Evolutionary conservation across 2,329 filamentous ascomycete species (phyloP).

Genomic region (Calcarisporium arbuscula): DNA sequence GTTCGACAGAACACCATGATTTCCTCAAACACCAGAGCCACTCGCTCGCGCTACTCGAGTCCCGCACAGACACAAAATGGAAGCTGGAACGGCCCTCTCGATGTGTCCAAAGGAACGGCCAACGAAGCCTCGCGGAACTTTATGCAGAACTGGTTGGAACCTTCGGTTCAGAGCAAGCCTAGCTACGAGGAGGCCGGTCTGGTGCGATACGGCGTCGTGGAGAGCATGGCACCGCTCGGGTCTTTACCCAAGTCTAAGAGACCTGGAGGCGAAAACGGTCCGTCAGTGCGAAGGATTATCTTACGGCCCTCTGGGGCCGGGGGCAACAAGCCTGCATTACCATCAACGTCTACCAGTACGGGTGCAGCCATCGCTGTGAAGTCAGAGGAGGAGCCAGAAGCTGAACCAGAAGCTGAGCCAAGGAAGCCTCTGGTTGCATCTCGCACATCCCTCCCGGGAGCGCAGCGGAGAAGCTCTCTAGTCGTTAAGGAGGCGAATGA

Average conservation of each 20-base stretch:
- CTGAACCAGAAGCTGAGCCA: neutral
- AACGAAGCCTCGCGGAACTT: constrained; percentile 38
- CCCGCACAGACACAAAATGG: constrained; percentile 33
- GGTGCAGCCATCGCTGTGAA: constrained; percentile 13
- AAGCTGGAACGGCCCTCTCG: constrained; percentile 24
- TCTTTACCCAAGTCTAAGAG: constrained; percentile 55
- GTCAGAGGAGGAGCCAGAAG: constrained; percentile 16
- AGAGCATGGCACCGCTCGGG: constrained; percentile 79
- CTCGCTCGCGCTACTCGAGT: constrained; percentile 53
- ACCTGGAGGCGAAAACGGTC: constrained; percentile 20
- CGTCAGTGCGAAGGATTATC: constrained; percentile 37
- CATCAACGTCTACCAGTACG: constrained; percentile 17
- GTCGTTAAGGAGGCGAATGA: constrained; percentile 28
- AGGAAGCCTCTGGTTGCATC: neutral
- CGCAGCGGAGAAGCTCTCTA: constrained; percentile 14
- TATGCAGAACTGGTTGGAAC: constrained; percentile 54
- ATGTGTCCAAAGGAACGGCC: constrained; percentile 28
- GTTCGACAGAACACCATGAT: constrained; percentile 22
- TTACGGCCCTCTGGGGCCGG: constrained; percentile 31
- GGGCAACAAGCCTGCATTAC: constrained; percentile 13
- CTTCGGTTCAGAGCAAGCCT: constrained; percentile 51
- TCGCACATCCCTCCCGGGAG: no score
- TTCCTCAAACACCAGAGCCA: constrained; percentile 39
- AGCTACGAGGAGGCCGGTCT: constrained; percentile 77
- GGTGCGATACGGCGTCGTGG: constrained; percentile 67